These are phyloP conservation scores for Aquilaria malaccensis DNA, from an alignment of 345 rosid species.

Conservation along the genomic window DNA sequence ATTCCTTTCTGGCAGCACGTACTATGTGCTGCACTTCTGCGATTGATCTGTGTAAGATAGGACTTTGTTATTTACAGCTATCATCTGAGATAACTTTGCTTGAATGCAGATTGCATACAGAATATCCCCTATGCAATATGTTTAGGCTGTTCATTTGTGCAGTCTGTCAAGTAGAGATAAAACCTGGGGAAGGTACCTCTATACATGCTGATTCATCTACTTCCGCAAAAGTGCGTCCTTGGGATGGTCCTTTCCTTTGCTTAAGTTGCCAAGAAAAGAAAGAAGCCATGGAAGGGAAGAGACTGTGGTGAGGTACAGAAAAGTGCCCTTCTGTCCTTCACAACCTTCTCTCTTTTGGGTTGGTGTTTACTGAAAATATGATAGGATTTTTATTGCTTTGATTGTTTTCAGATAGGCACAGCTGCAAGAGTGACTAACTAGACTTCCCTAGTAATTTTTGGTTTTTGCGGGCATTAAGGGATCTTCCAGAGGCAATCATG, in stretches of 20 bases:
- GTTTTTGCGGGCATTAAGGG: constrained; percentile 23
- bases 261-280: constrained; percentile 92
- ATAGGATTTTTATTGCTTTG: constrained; percentile 6
- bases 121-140: constrained; percentile 95
- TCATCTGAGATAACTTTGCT: constrained; percentile 12
- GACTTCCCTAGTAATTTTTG: constrained; percentile 12
- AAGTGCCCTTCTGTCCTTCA: neutral
- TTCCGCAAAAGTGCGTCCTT: constrained; percentile 67
- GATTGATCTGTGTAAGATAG: neutral
- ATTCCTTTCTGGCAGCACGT: neutral
- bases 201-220: constrained; percentile 70
- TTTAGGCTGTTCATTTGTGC: constrained; percentile 94
- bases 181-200: constrained; percentile 94
- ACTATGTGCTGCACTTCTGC: constrained; percentile 5
- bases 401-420: constrained; percentile 59
- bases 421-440: constrained; percentile 88
- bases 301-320: constrained; percentile 63
- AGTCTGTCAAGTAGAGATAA: constrained; percentile 97
- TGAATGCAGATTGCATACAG: constrained; percentile 81
- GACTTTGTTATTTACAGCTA: neutral
- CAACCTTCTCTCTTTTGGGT: neutral
- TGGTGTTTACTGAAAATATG: constrained; percentile 9
- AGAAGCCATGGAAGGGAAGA: constrained; percentile 98
- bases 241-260: constrained; percentile 99
- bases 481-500: constrained; percentile 28